A percentile compares a stretch with the other conserved stretches of the same genome.
Evolutionary conservation across 768 basidiomycete genomes (phyloP).

Genomic region (Boletus vinaceobasis): DNA sequence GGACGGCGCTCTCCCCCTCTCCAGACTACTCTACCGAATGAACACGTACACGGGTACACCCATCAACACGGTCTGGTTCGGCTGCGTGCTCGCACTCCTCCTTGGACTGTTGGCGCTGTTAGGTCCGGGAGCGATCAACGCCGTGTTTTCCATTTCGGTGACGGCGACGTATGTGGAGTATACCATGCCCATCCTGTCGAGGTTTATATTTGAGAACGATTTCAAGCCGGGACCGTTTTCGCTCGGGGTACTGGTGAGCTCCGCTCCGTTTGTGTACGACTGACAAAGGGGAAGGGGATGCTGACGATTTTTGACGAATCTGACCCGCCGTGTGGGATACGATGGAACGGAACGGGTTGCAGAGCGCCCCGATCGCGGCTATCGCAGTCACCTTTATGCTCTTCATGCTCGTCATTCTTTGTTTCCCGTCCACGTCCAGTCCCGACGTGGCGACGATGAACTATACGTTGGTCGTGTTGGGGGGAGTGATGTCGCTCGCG

Average conservation of each 20-base stretch:
- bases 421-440: conserved; percentile 55
- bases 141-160: conserved; percentile 49
- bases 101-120: conserved; percentile 53
- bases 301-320: background rate
- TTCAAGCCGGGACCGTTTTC: conserved; percentile 46
- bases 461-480: conserved; percentile 63
- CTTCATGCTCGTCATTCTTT: conserved; percentile 57
- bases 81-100: conserved; percentile 37
- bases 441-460: conserved; percentile 57
- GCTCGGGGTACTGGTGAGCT: conserved; percentile 39
- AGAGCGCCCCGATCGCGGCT: conserved; percentile 53
- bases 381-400: conserved; percentile 61
- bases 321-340: too few relatives aligned
- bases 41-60: conserved; percentile 50
- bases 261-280: background rate
- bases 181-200: conserved; percentile 45
- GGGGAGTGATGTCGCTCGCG: conserved; percentile 53
- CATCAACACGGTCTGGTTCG: conserved; percentile 57
- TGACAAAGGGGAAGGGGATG: background rate
- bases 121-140: conserved; percentile 50
- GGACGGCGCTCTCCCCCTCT: conserved; percentile 58
- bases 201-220: conserved; percentile 43
- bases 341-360: background rate
- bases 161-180: conserved; percentile 43
- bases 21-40: conserved; percentile 48